Percentiles rank a stretch among this genome's conserved stretches.
Evolutionary conservation across 177 flowering plant species (phyloP).

Genomic region (Vitis hybrid): DNA sequence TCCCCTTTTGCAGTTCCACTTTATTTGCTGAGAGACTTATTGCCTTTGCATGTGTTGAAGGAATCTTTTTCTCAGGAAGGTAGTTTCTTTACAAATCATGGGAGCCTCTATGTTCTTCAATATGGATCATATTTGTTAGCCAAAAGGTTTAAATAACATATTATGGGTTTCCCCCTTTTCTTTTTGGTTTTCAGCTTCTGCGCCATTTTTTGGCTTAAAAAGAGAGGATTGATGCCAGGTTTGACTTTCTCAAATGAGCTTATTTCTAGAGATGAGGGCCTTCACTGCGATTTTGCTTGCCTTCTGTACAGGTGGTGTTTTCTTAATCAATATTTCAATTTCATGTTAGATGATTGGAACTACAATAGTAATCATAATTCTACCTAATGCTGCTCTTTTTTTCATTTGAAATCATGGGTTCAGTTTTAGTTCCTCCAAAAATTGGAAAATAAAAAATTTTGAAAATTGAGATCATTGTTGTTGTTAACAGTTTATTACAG

Average conservation of each 20-base stretch:
- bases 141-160: neutral
- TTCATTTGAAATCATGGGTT: neutral
- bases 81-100: conserved; percentile 14
- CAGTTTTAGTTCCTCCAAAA: neutral
- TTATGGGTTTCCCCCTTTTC: neutral
- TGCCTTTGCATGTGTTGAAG: conserved; percentile 88
- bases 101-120: neutral
- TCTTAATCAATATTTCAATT: neutral
- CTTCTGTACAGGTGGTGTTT: conserved; percentile 59
- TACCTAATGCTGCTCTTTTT: neutral
- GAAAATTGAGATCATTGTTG: neutral
- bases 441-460: neutral
- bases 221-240: conserved; percentile 93
- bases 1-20: conserved; percentile 46
- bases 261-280: conserved; percentile 90
- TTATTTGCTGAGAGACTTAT: conserved; percentile 77
- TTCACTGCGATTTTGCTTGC: conserved; percentile 94
- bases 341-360: neutral
- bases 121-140: neutral
- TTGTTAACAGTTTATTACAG: conserved; percentile 46
- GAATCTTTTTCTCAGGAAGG: conserved; percentile 94
- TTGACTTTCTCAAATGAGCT: conserved; percentile 90
- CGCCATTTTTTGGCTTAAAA: conserved; percentile 91
- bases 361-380: neutral
- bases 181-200: conserved; percentile 62